These are phyloP conservation scores for Nematodospora valgi DNA, from an alignment of 805 yeast genomes.

Conservation along the genomic window DNA sequence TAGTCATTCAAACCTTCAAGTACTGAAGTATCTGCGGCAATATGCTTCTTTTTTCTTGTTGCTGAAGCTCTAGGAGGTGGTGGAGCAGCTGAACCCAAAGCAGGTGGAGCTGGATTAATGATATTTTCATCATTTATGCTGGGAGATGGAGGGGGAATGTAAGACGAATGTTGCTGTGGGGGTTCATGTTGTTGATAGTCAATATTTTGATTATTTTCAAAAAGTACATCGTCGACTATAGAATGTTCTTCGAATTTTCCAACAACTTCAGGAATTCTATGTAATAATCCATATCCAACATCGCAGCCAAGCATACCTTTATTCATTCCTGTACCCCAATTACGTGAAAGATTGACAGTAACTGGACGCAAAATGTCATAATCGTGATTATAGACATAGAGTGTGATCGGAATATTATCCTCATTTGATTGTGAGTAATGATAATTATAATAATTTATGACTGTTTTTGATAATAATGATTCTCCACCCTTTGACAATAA, in stretches of 20 bases:
- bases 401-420: conserved; percentile 37
- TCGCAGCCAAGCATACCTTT: conserved; percentile 87
- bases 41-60: conserved; percentile 27
- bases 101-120: conserved; percentile 13
- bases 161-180: conserved; percentile 1
- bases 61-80: conserved; percentile 19
- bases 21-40: conserved; percentile 17
- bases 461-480: conserved; percentile 64
- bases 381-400: conserved; percentile 79
- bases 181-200: conserved; percentile 12
- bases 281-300: conserved; percentile 89
- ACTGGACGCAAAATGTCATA: conserved; percentile 85
- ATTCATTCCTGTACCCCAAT: conserved; percentile 64
- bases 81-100: conserved; percentile 11
- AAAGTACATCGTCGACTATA: conserved; percentile 31
- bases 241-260: conserved; percentile 44
- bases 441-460: conserved; percentile 54
- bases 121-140: conserved; percentile 1
- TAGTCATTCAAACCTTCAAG: conserved; percentile 31
- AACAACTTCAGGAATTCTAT: conserved; percentile 71
- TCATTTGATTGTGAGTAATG: conserved; percentile 29
- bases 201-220: conserved; percentile 22
- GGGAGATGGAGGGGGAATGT: conserved; percentile 6
- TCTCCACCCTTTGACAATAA: conserved; percentile 85
- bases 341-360: conserved; percentile 58